Percentiles rank a stretch among this genome's conserved stretches.
These are phyloP conservation scores for Bocquillonia castaneifolia DNA, from an alignment of 441 rosid species.

Conservation along the genomic window DNA sequence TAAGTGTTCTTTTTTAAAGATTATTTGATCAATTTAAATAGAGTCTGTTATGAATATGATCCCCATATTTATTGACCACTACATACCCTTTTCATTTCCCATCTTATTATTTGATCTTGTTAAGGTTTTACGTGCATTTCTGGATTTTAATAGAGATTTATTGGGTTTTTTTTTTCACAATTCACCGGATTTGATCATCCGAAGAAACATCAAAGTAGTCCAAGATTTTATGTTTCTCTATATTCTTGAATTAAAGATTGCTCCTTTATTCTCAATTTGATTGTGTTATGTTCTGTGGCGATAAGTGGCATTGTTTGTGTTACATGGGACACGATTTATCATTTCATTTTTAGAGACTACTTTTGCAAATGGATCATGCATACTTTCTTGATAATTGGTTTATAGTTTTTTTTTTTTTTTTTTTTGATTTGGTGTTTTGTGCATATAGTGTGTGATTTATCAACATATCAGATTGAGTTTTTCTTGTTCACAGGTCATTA, in stretches of 20 bases:
- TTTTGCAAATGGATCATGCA: background rate
- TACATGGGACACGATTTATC: no score
- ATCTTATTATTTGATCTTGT: background rate
- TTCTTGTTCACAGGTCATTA: conserved; percentile 29
- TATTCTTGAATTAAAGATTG: no score
- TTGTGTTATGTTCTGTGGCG: background rate
- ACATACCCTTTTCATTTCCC: background rate
- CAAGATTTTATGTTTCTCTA: no score
- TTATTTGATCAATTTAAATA: background rate
- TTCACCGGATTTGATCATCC: background rate
- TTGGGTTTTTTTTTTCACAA: background rate
- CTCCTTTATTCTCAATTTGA: background rate
- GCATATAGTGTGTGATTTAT: background rate
- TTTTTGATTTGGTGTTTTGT: background rate
- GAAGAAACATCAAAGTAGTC: no score
- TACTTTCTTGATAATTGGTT: background rate
- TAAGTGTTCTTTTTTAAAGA: background rate
- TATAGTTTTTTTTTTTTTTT: background rate
- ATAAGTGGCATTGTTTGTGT: background rate
- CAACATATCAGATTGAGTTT: background rate
- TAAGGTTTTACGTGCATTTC: background rate
- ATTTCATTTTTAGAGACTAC: background rate
- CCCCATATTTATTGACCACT: background rate
- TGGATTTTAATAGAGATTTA: background rate
- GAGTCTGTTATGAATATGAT: no score